phyloP scores from a whole-genome alignment of 2,329 filamentous ascomycete species.

The Neonectria ditissima region DNA sequence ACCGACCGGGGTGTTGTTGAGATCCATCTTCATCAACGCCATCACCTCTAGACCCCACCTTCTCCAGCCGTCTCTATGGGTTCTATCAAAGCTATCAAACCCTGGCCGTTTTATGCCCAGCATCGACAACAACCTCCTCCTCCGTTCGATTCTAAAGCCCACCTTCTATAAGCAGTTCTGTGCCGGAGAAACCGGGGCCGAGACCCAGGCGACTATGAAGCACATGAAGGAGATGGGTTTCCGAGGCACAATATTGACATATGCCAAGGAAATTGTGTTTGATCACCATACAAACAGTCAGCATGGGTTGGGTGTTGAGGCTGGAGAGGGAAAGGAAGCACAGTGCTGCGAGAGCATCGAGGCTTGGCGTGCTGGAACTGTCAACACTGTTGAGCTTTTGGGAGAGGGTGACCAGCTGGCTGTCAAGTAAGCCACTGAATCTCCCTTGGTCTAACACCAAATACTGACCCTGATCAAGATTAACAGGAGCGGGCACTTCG shows the following conservation, averaged over 20 bases:
- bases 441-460: neutral
- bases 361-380: conserved; percentile 49
- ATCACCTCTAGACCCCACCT: conserved; percentile 59
- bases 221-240: conserved; percentile 63
- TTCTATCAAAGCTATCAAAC: conserved; percentile 51
- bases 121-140: conserved; percentile 62
- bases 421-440: conserved; percentile 49
- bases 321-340: conserved; percentile 55
- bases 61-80: conserved; percentile 52
- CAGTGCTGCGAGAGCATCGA: conserved; percentile 53
- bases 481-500: conserved; percentile 56
- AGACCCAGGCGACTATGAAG: conserved; percentile 58
- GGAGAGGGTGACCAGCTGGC: conserved; percentile 52
- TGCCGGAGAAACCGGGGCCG: conserved; percentile 60
- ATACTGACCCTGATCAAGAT: conserved; percentile 38
- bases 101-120: conserved; percentile 52
- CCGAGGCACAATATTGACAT: conserved; percentile 67
- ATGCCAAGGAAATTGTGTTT: conserved; percentile 59
- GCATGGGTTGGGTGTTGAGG: conserved; percentile 44
- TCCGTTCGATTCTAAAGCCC: conserved; percentile 60
- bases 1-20: conserved; percentile 50
- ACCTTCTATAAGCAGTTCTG: conserved; percentile 69
- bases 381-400: conserved; percentile 49
- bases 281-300: conserved; percentile 49
- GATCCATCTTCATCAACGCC: conserved; percentile 58